These are phyloP conservation scores for Coemansia sp. DNA, from an alignment of 192 early-diverging fungal species.

Conservation along the genomic window DNA sequence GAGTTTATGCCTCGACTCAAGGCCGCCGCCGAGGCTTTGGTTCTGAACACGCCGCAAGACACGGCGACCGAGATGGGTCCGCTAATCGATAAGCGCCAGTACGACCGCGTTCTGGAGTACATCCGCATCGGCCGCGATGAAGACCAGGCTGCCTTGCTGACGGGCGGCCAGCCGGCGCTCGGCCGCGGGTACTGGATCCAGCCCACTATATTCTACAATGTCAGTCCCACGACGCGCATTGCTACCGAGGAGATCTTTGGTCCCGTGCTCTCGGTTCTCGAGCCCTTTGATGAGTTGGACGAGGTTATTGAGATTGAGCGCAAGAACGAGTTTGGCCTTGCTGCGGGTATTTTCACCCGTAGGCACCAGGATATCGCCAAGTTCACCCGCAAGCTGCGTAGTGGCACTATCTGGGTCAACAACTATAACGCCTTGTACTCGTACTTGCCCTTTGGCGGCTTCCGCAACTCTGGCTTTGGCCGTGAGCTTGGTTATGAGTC, in stretches of 20 bases:
- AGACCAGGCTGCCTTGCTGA: conserved; percentile 33
- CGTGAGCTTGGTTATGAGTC: conserved; percentile 61
- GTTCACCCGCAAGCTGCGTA: conserved; percentile 52
- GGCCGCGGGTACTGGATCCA: conserved; percentile 59
- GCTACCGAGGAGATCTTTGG: conserved; percentile 65
- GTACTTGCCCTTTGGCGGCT: conserved; percentile 64
- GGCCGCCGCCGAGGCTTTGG: conserved; percentile 45
- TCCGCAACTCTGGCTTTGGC: conserved; percentile 63
- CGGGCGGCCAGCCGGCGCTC: conserved; percentile 30
- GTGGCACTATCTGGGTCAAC: conserved; percentile 66
- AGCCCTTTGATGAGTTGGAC: conserved; percentile 55
- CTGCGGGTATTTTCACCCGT: conserved; percentile 59
- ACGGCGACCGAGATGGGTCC: conserved; percentile 50
- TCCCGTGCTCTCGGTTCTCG: conserved; percentile 59
- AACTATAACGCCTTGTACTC: conserved; percentile 60
- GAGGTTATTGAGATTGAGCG: conserved; percentile 60
- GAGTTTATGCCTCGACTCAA: conserved; percentile 62
- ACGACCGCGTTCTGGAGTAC: conserved; percentile 57
- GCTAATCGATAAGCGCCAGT: conserved; percentile 61
- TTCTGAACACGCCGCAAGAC: conserved; percentile 28
- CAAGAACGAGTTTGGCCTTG: conserved; percentile 58
- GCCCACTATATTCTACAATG: conserved; percentile 63
- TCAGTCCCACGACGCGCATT: conserved; percentile 45
- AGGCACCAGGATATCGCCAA: conserved; percentile 42
- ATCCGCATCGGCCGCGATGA: conserved; percentile 50